These are phyloP conservation scores for Pneumocystis murina DNA, from an alignment of 1,139 yeast genomes.

Conservation along the genomic window DNA sequence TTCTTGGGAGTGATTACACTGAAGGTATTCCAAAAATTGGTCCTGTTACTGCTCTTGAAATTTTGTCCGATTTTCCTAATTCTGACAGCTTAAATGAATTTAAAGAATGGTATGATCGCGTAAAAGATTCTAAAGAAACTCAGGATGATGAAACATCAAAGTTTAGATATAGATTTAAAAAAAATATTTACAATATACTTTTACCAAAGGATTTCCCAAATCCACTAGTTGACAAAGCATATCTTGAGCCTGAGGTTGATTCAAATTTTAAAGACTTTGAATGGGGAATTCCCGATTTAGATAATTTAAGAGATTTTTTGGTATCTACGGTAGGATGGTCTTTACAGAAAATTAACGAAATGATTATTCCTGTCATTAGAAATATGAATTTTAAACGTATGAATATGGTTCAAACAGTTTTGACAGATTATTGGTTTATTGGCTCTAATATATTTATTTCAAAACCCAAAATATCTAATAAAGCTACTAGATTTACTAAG, in stretches of 20 bases:
- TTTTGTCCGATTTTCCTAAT: constrained; percentile 68
- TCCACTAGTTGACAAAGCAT: constrained; percentile 52
- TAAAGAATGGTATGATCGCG: constrained; percentile 38
- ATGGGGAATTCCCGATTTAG: constrained; percentile 87
- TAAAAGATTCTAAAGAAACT: constrained; percentile 5
- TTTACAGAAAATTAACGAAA: constrained; percentile 60
- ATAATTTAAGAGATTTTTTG: constrained; percentile 56
- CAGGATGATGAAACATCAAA: constrained; percentile 15
- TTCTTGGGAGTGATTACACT: constrained; percentile 88
- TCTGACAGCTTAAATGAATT: constrained; percentile 29
- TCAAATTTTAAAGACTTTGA: constrained; percentile 56
- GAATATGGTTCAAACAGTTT: constrained; percentile 41
- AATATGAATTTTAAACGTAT: constrained; percentile 40
- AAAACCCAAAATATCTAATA: not conserved
- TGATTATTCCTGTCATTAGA: constrained; percentile 73
- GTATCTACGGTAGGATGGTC: constrained; percentile 71
- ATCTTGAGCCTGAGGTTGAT: constrained; percentile 68
- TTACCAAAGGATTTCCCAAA: constrained; percentile 61
- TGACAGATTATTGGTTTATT: constrained; percentile 38
- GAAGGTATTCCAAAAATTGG: constrained; percentile 86
- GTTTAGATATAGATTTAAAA: constrained; percentile 34
- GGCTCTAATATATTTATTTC: constrained; percentile 4
- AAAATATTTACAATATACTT: constrained; percentile 48
- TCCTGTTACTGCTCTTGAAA: constrained; percentile 82
- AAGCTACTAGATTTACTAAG: not conserved